Conservation (phyloP, 116 monocot species). For the Cymodocea nodosa region DNA sequence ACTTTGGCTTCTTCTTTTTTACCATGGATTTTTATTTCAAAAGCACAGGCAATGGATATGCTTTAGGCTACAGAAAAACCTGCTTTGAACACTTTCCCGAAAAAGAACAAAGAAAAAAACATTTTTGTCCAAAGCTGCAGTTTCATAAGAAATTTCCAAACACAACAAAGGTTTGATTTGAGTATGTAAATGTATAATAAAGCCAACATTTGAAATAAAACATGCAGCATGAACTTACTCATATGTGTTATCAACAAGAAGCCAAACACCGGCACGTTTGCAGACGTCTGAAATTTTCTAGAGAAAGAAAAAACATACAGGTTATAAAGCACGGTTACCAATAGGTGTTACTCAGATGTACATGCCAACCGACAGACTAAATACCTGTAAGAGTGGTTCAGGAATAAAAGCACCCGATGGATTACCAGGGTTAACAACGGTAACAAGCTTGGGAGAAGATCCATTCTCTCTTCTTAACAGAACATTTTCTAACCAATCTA, state of each 20-base stretch:
- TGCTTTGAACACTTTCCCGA: no score
- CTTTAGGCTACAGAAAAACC: no score
- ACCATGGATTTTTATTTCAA: no score
- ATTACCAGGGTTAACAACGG: slow-evolving; percentile 98
- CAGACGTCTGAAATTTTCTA: slow-evolving; percentile 98
- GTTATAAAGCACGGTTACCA: not conserved
- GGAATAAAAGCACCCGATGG: slow-evolving; percentile 87
- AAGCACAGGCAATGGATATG: no score
- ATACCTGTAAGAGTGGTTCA: slow-evolving; percentile 53
- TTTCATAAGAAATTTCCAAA: no score
- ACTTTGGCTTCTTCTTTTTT: no score
- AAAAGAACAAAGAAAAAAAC: no score
- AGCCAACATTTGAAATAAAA: not conserved
- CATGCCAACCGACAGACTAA: not conserved
- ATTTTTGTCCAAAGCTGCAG: no score
- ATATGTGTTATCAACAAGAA: slow-evolving; percentile 98
- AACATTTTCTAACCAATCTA: slow-evolving; percentile 85
- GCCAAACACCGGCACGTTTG: slow-evolving; percentile 75
- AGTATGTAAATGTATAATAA: no score
- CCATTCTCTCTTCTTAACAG: slow-evolving; percentile 35
- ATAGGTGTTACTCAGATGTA: no score
- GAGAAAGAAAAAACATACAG: slow-evolving; percentile 7
- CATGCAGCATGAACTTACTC: slow-evolving; percentile 49
- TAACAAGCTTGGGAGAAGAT: slow-evolving; percentile 85
- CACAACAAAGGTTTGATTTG: no score